Conservation (phyloP, 2,329 filamentous ascomycete species). For the Calonectria honghensis region DNA sequence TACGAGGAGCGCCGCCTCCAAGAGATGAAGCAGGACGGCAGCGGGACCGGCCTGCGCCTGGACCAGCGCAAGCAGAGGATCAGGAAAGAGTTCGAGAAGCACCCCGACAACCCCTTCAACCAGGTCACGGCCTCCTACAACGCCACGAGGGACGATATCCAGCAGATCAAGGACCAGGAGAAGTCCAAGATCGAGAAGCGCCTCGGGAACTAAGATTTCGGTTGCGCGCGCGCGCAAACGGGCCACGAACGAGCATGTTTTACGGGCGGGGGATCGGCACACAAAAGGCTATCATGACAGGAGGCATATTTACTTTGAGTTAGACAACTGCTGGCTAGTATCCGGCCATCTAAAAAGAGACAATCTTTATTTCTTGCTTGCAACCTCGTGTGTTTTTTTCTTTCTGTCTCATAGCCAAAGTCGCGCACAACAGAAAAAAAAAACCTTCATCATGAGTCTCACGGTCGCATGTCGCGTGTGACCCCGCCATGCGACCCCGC, state of each 20-base stretch:
- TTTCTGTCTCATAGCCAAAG: not conserved
- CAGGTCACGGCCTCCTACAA: conserved; percentile 87
- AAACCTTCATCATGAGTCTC: conserved; percentile 8
- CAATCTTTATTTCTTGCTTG: conserved; percentile 36
- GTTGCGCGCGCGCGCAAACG: not conserved
- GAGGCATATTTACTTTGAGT: conserved; percentile 44
- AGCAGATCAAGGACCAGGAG: conserved; percentile 79
- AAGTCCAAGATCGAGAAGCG: conserved; percentile 84
- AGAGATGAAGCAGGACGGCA: conserved; percentile 90
- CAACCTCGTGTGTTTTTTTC: not conserved
- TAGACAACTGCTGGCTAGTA: conserved; percentile 46
- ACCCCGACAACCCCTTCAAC: conserved; percentile 96
- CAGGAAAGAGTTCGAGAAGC: conserved; percentile 94
- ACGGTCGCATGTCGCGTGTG: conserved; percentile 4
- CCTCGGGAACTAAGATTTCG: conserved; percentile 65
- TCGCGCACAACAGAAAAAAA: conserved; percentile 14
- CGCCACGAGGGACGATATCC: conserved; percentile 84
- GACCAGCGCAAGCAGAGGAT: conserved; percentile 91
- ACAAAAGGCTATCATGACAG: conserved; percentile 38
- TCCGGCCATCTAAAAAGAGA: conserved; percentile 31
- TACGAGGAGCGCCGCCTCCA: conserved; percentile 88
- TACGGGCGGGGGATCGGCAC: conserved; percentile 12
- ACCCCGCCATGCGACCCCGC: conserved; percentile 53
- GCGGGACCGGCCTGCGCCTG: conserved; percentile 81
- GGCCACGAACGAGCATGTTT: conserved; percentile 1